Conservation (phyloP, 768 basidiomycete genomes). For the Grammothele lineata region DNA sequence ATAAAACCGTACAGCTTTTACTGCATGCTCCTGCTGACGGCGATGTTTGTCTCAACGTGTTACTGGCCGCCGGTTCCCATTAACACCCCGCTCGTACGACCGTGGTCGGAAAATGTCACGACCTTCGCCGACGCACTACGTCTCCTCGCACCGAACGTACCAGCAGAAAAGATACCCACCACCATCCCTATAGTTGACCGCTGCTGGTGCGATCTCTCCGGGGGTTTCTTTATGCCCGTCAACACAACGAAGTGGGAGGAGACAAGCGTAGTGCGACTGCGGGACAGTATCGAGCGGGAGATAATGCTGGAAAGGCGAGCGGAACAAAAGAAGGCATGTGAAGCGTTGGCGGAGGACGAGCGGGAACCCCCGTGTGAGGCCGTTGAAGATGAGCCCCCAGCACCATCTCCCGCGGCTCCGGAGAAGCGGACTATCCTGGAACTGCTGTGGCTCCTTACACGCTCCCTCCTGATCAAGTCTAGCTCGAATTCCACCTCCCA, state of each 20-base stretch:
- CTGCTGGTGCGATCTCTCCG: conserved; percentile 82
- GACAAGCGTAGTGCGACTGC: conserved; percentile 50
- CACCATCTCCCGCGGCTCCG: no score
- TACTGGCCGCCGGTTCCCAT: conserved; percentile 84
- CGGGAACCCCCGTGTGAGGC: neutral
- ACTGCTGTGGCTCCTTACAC: neutral
- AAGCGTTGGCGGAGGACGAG: neutral
- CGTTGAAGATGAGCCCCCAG: neutral
- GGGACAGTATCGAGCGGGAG: conserved; percentile 32
- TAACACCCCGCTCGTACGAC: conserved; percentile 54
- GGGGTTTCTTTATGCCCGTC: conserved; percentile 70
- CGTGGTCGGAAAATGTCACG: conserved; percentile 68
- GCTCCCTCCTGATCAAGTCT: neutral
- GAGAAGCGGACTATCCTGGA: neutral
- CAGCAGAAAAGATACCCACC: conserved; percentile 40
- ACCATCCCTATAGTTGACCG: conserved; percentile 69
- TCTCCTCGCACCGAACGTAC: conserved; percentile 34
- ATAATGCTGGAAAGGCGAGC: conserved; percentile 15
- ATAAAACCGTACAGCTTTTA: conserved; percentile 55
- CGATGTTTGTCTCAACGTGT: conserved; percentile 84
- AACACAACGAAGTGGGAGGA: conserved; percentile 74
- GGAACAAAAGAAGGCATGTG: conserved; percentile 2
- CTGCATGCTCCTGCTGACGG: conserved; percentile 76
- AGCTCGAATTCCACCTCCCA: neutral
- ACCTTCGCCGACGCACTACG: conserved; percentile 68